A percentile compares a stretch with the other conserved stretches of the same genome.
Conservation (phyloP, 2,329 filamentous ascomycete species). For the Penicillium fuscoglaucum region DNA sequence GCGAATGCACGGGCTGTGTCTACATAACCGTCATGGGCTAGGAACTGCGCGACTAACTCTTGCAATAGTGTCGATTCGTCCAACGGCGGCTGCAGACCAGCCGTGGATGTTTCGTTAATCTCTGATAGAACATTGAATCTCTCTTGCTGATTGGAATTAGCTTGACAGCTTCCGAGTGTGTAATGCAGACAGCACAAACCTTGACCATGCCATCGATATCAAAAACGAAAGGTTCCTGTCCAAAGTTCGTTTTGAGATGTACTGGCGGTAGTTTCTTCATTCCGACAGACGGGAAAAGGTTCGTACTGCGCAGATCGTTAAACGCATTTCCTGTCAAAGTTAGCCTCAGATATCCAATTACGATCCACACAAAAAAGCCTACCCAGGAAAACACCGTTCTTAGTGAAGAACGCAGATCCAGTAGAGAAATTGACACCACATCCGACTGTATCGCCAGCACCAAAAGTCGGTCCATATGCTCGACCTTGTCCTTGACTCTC, state of each 20-base stretch:
- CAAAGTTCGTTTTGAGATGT: constrained; percentile 62
- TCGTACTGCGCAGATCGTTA: constrained; percentile 45
- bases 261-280: constrained; percentile 63
- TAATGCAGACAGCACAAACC: constrained; percentile 50
- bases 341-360: not conserved
- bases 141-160: constrained; percentile 54
- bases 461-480: constrained; percentile 61
- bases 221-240: constrained; percentile 75
- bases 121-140: constrained; percentile 59
- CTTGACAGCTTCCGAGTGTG: not conserved
- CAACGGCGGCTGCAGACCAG: constrained; percentile 61
- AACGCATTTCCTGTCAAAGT: constrained; percentile 56
- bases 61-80: constrained; percentile 79
- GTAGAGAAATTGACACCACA: constrained; percentile 66
- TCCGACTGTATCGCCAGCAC: constrained; percentile 60
- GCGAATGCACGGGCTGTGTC: constrained; percentile 89
- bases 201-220: constrained; percentile 86
- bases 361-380: constrained; percentile 20
- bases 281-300: constrained; percentile 59
- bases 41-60: constrained; percentile 79
- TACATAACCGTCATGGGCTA: constrained; percentile 93
- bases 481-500: constrained; percentile 56
- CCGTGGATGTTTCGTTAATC: constrained; percentile 61
- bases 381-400: constrained; percentile 62
- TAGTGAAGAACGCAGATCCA: constrained; percentile 64